A percentile compares a stretch with the other conserved stretches of the same genome.
These are phyloP conservation scores for Juncus inflexus DNA, from an alignment of 176 grass and related monocot genomes.

Conservation along the genomic window DNA sequence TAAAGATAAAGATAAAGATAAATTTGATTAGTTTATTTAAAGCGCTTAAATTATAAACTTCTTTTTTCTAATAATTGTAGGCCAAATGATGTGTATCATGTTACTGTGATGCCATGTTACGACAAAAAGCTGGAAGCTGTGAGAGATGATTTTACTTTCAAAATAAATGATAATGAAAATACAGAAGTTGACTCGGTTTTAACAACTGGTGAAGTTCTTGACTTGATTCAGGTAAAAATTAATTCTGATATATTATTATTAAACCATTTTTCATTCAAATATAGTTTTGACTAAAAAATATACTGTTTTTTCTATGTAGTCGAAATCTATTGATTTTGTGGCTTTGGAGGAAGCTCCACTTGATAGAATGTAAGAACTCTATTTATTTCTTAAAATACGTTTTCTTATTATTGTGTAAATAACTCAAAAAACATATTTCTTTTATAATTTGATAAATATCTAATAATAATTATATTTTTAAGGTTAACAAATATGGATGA, in stretches of 20 bases:
- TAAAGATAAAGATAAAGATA: no score
- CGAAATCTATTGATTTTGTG: constrained; percentile 74
- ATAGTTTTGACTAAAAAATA: no score
- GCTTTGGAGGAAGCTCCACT: constrained; percentile 75
- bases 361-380: constrained; percentile 63
- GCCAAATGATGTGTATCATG: constrained; percentile 72
- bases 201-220: constrained; percentile 91
- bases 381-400: neutral
- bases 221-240: constrained; percentile 81
- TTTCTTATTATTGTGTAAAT: neutral
- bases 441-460: neutral
- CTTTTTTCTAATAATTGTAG: constrained; percentile 19
- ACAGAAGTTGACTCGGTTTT: constrained; percentile 93
- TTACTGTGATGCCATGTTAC: constrained; percentile 98
- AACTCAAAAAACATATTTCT: neutral
- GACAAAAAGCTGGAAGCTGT: constrained; percentile 97
- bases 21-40: no score
- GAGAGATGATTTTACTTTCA: constrained; percentile 73
- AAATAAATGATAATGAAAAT: constrained; percentile 59
- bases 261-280: neutral
- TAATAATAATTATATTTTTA: neutral
- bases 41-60: no score
- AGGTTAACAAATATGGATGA: constrained; percentile 93
- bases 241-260: constrained; percentile 16
- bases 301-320: constrained; percentile 41